These are phyloP conservation scores for Ottelia alismoides DNA, from an alignment of 106 monocot genomes.

Conservation along the genomic window DNA sequence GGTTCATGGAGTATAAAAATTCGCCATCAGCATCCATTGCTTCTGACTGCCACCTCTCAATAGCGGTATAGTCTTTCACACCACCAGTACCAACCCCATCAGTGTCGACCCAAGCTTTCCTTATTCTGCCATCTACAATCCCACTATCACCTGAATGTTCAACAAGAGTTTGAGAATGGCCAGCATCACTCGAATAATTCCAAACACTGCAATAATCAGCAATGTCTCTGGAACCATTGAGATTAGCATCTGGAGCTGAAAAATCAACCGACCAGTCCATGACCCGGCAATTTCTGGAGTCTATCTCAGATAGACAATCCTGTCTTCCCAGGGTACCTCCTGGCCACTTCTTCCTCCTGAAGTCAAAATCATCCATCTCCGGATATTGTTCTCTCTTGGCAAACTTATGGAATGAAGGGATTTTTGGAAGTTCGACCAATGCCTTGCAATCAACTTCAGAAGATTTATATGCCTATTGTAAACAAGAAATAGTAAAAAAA, in stretches of 20 bases:
- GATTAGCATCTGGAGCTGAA: constrained; percentile 29
- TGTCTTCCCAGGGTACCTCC: constrained; percentile 38
- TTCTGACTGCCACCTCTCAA: constrained; percentile 97
- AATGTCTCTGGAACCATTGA: constrained; percentile 39
- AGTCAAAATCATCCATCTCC: constrained; percentile 58
- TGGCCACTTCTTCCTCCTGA: constrained; percentile 27
- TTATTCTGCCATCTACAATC: constrained; percentile 46
- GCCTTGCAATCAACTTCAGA: constrained; percentile 48
- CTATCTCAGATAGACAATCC: constrained; percentile 85
- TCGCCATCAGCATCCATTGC: constrained; percentile 87
- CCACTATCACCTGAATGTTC: constrained; percentile 71
- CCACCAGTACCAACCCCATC: constrained; percentile 59
- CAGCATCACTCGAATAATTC: constrained; percentile 44
- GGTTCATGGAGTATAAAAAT: constrained; percentile 35
- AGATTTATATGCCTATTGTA: constrained; percentile 81
- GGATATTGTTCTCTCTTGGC: constrained; percentile 59
- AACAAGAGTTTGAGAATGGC: constrained; percentile 23
- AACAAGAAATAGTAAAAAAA: constrained; percentile 1
- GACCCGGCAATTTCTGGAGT: constrained; percentile 76
- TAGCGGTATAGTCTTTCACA: constrained; percentile 79
- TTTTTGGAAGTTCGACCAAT: constrained; percentile 78
- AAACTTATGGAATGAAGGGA: constrained; percentile 96
- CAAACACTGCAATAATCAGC: constrained; percentile 28
- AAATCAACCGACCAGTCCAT: constrained; percentile 77
- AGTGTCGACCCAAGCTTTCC: constrained; percentile 93